These are phyloP conservation scores for Oenanthe javanica DNA, from an alignment of 140 eudicot genomes.

Conservation along the genomic window DNA sequence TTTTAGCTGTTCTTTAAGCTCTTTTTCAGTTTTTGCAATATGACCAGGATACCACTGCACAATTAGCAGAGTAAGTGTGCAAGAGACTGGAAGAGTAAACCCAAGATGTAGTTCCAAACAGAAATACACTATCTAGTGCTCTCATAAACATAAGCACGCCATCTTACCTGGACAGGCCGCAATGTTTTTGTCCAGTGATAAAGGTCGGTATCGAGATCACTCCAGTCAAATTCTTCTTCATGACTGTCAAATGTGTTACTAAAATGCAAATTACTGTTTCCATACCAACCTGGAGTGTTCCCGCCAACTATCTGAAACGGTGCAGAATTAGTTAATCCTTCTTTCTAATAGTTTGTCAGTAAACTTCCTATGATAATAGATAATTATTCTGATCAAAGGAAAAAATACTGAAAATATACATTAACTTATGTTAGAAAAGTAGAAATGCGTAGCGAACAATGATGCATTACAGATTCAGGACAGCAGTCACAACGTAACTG, in stretches of 20 bases:
- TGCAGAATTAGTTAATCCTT: conserved; percentile 5
- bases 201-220: conserved; percentile 62
- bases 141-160: conserved; percentile 10
- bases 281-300: conserved; percentile 37
- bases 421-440: not conserved
- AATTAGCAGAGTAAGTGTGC: not conserved
- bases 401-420: no score
- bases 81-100: conserved; percentile 5
- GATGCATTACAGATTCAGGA: not conserved
- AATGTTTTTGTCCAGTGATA: conserved; percentile 71
- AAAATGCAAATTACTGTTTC: conserved; percentile 29
- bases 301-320: conserved; percentile 79
- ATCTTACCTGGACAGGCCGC: conserved; percentile 89
- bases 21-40: conserved; percentile 92
- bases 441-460: not conserved
- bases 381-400: not conserved
- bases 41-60: conserved; percentile 97
- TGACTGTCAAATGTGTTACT: conserved; percentile 21
- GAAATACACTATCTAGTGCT: not conserved
- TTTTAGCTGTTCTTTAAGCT: conserved; percentile 85
- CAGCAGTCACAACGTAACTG: not conserved
- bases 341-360: not conserved
- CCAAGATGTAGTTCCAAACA: not conserved
- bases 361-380: not conserved
- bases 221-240: conserved; percentile 56